Percentiles rank a stretch among this genome's conserved stretches.
Conservation (phyloP, 2,329 filamentous ascomycete genomes). For the Nigrograna mackinnonii region DNA sequence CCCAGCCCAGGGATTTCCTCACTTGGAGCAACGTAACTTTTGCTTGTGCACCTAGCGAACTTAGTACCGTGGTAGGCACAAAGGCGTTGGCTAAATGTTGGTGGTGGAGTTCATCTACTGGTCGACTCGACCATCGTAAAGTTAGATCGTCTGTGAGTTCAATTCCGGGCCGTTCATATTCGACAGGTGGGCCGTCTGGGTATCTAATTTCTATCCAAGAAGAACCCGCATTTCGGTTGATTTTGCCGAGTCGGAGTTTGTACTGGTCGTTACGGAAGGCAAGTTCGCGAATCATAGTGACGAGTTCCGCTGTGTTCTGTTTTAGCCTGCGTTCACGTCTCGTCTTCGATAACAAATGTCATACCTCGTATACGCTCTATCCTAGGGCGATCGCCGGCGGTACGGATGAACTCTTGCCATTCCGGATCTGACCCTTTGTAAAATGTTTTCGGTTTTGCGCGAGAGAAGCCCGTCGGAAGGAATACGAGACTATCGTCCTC, state of each 20-base stretch:
- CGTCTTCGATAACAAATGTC: background rate
- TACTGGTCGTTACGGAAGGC: conserved; percentile 33
- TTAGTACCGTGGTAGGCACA: conserved; percentile 1
- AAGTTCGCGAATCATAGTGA: conserved; percentile 34
- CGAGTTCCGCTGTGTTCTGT: conserved; percentile 35
- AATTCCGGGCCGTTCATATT: conserved; percentile 51
- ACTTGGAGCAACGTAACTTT: conserved; percentile 30
- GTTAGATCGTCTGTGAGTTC: conserved; percentile 44
- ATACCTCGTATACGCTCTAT: conserved; percentile 43
- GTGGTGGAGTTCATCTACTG: conserved; percentile 38
- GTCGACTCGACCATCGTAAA: conserved; percentile 31
- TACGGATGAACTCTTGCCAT: conserved; percentile 54
- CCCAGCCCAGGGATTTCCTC: conserved; percentile 21
- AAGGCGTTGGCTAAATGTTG: conserved; percentile 33
- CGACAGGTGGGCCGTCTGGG: conserved; percentile 51
- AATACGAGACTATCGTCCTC: conserved; percentile 43
- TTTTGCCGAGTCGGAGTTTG: conserved; percentile 36
- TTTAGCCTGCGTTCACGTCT: conserved; percentile 10
- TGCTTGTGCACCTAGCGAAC: too few species aligned
- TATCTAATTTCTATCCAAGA: conserved; percentile 54
- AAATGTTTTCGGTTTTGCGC: conserved; percentile 42
- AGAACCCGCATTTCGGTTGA: conserved; percentile 45
- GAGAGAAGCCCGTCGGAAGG: conserved; percentile 53
- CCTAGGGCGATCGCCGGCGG: conserved; percentile 47
- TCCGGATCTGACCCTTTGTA: conserved; percentile 58